Percentiles rank a stretch among this genome's conserved stretches.
phyloP scores from a whole-genome alignment of 1,284 basidiomycete genomes.

The Heterobasidion occidentale region DNA sequence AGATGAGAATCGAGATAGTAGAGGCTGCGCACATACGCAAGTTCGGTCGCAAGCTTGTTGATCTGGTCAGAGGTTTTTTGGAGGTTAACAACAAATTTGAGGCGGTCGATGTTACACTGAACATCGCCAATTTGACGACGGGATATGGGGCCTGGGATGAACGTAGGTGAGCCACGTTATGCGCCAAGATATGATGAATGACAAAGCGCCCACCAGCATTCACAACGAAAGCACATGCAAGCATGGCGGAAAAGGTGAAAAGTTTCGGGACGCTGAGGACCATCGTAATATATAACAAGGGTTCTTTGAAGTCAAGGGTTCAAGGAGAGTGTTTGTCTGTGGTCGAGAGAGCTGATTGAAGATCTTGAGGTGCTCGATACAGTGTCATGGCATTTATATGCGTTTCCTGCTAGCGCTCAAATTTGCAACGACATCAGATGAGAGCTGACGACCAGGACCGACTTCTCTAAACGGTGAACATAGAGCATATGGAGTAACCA shows the following conservation, averaged over 20 bases:
- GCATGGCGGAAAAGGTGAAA: background rate
- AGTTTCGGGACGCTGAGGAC: no score
- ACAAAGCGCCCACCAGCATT: background rate
- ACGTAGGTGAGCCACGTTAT: background rate
- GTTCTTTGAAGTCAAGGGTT: no score
- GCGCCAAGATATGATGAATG: background rate
- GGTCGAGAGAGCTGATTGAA: no score
- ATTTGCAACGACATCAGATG: no score
- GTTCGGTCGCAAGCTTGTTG: background rate
- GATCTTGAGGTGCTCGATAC: no score
- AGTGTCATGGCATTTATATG: no score
- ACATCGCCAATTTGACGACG: constrained; percentile 15
- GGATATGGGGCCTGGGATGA: background rate
- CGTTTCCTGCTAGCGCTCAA: no score
- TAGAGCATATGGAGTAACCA: no score
- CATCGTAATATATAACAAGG: no score
- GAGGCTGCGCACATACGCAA: background rate
- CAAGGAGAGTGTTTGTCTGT: no score
- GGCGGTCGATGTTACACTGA: constrained; percentile 18
- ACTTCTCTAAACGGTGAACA: no score
- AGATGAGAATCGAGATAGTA: background rate
- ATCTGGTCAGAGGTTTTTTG: constrained; percentile 1
- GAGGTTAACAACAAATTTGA: constrained; percentile 13
- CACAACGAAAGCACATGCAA: background rate
- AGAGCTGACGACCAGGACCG: no score